Conservation (phyloP, 306 rosid species). For the Morella rubra region DNA sequence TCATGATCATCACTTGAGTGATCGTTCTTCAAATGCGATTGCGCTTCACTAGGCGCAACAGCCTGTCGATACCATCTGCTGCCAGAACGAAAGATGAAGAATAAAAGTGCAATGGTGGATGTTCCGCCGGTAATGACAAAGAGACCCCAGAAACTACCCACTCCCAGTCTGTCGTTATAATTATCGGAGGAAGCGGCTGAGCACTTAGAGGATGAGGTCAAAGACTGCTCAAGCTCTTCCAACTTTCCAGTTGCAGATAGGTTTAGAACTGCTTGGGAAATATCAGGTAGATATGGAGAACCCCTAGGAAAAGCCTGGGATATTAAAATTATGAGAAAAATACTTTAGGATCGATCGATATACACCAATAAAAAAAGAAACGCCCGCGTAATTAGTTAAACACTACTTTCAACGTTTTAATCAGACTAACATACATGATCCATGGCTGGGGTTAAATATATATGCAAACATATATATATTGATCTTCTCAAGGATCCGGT, state of each 20-base stretch:
- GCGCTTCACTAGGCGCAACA: background rate
- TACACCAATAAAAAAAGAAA: background rate
- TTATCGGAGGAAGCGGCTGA: background rate
- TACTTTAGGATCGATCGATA: background rate
- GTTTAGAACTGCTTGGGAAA: background rate
- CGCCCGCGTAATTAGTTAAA: too few species aligned
- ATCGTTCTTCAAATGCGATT: background rate
- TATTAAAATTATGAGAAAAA: background rate
- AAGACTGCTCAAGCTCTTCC: background rate
- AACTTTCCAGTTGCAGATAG: background rate
- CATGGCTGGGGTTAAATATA: too few species aligned
- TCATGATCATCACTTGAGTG: background rate
- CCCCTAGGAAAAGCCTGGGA: constrained; percentile 5
- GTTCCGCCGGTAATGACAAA: background rate
- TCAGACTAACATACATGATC: too few species aligned
- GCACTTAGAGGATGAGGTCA: background rate
- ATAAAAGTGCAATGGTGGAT: background rate
- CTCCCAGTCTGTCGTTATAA: background rate
- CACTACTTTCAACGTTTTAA: too few species aligned
- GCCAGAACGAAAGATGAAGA: background rate
- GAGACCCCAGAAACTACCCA: constrained; percentile 1
- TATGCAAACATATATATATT: too few species aligned
- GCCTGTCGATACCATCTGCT: too few species aligned
- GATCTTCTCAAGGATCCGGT: too few species aligned
- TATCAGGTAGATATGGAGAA: constrained; percentile 14